A percentile compares a stretch with the other conserved stretches of the same genome.
phyloP scores from a whole-genome alignment of 352 stramenopile species.

The Phytopythium aichiense region DNA sequence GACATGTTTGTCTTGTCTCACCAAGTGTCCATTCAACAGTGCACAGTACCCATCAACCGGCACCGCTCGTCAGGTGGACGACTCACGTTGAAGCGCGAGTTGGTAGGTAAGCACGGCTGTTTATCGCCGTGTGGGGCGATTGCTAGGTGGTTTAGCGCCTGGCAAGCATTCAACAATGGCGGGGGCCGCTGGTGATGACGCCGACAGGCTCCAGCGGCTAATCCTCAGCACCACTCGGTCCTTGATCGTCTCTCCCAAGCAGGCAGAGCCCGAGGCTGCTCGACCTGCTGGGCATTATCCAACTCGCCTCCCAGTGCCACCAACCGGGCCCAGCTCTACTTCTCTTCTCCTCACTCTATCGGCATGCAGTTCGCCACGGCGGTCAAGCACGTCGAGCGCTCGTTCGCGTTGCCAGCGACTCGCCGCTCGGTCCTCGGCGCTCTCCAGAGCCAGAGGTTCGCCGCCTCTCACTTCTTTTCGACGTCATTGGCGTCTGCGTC shows the following conservation, averaged over 20 bases:
- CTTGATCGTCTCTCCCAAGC: too few relatives aligned
- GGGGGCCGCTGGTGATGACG: background rate
- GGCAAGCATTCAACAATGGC: conserved; percentile 1
- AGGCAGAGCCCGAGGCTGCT: too few relatives aligned
- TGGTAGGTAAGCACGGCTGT: background rate
- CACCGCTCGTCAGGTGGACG: background rate
- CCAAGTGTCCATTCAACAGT: background rate
- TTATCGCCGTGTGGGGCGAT: background rate
- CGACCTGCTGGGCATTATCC: background rate
- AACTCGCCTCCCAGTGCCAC: background rate
- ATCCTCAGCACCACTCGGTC: background rate
- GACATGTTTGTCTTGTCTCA: background rate
- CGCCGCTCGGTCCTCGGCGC: conserved; percentile 5
- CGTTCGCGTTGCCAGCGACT: conserved; percentile 6
- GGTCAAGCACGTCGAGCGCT: conserved; percentile 11
- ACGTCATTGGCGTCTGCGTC: conserved; percentile 4
- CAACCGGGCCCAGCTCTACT: background rate
- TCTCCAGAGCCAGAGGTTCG: conserved; percentile 9
- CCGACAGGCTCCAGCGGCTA: background rate
- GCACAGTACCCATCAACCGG: conserved; percentile 1
- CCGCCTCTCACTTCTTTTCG: conserved; percentile 12
- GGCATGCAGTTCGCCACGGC: conserved; percentile 6
- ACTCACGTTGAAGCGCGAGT: background rate
- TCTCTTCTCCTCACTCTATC: background rate
- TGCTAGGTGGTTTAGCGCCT: background rate